Evolutionary conservation across 176 grass and related monocot genomes (phyloP), one percentile per base, ranked within the genome.

Genomic region (Thinopyrum elongatum): DNA sequence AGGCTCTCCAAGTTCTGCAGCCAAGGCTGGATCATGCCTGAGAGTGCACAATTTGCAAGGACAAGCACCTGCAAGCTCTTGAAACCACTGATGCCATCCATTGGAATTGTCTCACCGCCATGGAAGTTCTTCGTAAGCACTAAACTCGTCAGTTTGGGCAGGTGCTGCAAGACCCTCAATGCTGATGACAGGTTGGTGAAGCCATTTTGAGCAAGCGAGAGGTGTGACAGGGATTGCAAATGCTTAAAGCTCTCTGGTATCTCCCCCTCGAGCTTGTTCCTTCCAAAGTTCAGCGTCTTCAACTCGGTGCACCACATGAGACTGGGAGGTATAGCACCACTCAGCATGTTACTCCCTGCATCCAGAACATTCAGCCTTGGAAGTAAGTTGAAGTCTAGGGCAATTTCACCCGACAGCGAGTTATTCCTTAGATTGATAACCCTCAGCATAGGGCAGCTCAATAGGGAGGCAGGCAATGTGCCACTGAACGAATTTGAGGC

Each of bases 371-470:
- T 91, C 66, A 95, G 47, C 19, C 47, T 89, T 22, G 46, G 30
- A 19, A 98, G 70, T 21, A 86, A 28, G 1, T 21, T 35, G 70
- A 90, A 98, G 80, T 92, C 47, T 0, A 98, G 49, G 60, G 62
- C 14, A 46, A 98, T 95, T 3, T 66, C 21, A 8, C 94, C 97
- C 0, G 2, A 79, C 3, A 98, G 82, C 19, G 86, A 83, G 41
- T 98, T 98, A 78, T 94, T 95, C 57, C 88, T 92, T 73, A 98
- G 81, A 77, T 85, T 92, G 83, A 95, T 69, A 7, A 92, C 41
- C 44, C 74, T 91, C 30, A 95, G 82, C 10, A 70, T 82, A 1
- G 49, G 39, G 30, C 83, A 91, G 4, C 81, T 91, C 2, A 86
- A 94, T 27, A 98, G 61, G 27, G 97, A 94, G 59, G 65, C 15